These are phyloP conservation scores for Prunus mongolica DNA, from an alignment of 306 rosid species.

Conservation along the genomic window DNA sequence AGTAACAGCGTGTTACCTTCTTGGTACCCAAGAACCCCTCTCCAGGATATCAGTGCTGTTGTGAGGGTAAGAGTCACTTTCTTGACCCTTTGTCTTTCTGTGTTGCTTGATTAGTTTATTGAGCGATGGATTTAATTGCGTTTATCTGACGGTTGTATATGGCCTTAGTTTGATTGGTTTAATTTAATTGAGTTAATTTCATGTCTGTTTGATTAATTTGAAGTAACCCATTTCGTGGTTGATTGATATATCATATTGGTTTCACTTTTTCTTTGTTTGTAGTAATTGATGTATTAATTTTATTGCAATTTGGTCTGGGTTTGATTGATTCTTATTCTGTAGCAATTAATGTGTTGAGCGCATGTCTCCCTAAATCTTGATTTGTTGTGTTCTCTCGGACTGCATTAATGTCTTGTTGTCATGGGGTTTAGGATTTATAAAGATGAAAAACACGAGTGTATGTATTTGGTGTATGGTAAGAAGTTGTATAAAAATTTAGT, in stretches of 20 bases:
- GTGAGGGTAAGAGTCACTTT: slow-evolving; percentile 36
- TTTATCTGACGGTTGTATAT: neutral
- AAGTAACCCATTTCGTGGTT: no score
- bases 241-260: neutral
- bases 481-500: neutral
- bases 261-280: neutral
- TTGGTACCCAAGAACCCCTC: slow-evolving; percentile 86
- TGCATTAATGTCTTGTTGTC: no score
- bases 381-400: neutral
- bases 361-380: neutral
- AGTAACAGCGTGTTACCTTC: slow-evolving; percentile 49
- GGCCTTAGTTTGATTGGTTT: neutral
- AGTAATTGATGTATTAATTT: neutral
- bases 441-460: no score
- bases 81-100: neutral
- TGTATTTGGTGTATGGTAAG: neutral
- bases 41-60: slow-evolving; percentile 58
- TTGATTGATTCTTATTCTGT: neutral
- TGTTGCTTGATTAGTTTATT: neutral
- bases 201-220: no score
- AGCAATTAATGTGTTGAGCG: neutral
- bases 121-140: neutral
- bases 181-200: neutral
- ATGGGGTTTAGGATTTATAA: neutral
- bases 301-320: neutral